These are phyloP conservation scores for Ceratocystis harringtonii DNA, from an alignment of 2,329 filamentous ascomycete genomes.

Conservation along the genomic window DNA sequence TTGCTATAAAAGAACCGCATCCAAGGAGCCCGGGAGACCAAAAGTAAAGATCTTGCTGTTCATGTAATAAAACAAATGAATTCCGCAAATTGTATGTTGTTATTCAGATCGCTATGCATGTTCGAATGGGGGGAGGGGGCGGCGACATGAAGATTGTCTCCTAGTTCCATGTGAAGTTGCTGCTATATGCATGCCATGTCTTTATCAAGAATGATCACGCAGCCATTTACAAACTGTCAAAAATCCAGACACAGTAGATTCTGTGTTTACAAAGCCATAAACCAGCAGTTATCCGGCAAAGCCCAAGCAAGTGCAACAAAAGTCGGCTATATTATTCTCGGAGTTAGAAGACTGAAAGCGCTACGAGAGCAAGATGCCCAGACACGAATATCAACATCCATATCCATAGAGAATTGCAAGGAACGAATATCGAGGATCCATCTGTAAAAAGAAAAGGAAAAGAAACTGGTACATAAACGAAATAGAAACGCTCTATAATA, in stretches of 20 bases:
- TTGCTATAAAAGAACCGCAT: not conserved
- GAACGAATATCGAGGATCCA: not conserved
- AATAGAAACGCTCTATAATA: not conserved
- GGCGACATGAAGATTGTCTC: too few species aligned
- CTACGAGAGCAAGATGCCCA: too few species aligned
- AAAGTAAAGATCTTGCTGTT: constrained; percentile 6
- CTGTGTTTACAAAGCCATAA: too few species aligned
- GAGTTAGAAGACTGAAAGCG: too few species aligned
- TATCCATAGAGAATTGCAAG: not conserved
- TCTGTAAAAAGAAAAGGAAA: not conserved
- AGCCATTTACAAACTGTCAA: not conserved
- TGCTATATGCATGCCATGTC: not conserved
- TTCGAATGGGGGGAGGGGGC: not conserved
- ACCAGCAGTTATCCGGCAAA: too few species aligned
- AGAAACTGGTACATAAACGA: not conserved
- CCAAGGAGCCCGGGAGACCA: not conserved
- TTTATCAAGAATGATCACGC: not conserved
- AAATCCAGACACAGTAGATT: too few species aligned
- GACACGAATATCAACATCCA: too few species aligned
- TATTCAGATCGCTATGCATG: not conserved
- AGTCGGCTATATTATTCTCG: too few species aligned
- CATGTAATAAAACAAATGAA: constrained; percentile 7
- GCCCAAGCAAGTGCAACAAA: too few species aligned
- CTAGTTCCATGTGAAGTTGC: not conserved
- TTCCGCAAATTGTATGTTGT: not conserved